phyloP scores from a whole-genome alignment of 805 yeast genomes.

The Clavispora phyllophila region DNA sequence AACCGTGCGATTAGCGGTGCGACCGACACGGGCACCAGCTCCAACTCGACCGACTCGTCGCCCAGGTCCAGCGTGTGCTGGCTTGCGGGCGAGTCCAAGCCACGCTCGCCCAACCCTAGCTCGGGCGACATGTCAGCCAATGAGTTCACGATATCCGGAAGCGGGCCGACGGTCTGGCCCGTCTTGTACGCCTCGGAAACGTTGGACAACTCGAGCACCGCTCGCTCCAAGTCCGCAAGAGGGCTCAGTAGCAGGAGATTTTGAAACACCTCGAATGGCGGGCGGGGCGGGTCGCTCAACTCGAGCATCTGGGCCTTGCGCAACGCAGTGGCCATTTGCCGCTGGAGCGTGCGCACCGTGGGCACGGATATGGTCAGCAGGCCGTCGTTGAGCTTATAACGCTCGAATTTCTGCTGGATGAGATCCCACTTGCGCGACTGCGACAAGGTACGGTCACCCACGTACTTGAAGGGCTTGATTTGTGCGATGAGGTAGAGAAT shows the following conservation, averaged over 20 bases:
- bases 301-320: conserved; percentile 19
- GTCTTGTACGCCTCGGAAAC: conserved; percentile 27
- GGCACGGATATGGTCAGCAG: conserved; percentile 18
- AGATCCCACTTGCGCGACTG: conserved; percentile 35
- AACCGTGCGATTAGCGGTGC: neutral
- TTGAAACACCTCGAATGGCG: neutral
- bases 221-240: conserved; percentile 24
- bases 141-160: neutral
- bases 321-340: conserved; percentile 30
- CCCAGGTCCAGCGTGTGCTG: conserved; percentile 18
- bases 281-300: conserved; percentile 1
- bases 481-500: conserved; percentile 26
- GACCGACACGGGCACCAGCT: neutral
- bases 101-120: neutral
- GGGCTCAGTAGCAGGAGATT: conserved; percentile 16
- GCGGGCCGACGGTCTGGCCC: conserved; percentile 12
- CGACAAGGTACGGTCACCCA: conserved; percentile 28
- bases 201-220: conserved; percentile 24
- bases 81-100: neutral
- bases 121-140: neutral
- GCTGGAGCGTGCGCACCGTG: conserved; percentile 33
- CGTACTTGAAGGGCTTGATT: conserved; percentile 33
- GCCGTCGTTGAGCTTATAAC: conserved; percentile 10
- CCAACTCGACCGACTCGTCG: neutral
- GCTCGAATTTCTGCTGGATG: conserved; percentile 23